These are phyloP conservation scores for Zizania palustris DNA, from an alignment of 202 grass and related monocot species.

Conservation along the genomic window DNA sequence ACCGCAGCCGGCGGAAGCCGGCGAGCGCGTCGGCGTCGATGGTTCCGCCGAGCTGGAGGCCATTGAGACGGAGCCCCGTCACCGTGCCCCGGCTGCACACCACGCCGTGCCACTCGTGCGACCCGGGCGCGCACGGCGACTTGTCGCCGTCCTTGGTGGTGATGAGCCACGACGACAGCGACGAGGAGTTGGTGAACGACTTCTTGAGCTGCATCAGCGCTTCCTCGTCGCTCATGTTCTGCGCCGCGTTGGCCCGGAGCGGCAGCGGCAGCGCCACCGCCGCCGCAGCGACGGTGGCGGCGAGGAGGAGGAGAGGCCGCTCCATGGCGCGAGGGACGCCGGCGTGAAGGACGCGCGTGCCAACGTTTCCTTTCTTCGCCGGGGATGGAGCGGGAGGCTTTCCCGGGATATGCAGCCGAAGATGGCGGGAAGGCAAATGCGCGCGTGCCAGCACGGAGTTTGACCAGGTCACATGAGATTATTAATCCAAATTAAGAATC, in stretches of 20 bases:
- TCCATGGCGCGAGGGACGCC: conserved; percentile 61
- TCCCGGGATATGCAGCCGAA: conserved; percentile 60
- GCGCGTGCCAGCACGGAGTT: conserved; percentile 13
- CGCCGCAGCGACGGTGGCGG: background rate
- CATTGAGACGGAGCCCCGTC: conserved; percentile 59
- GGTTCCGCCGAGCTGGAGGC: conserved; percentile 58
- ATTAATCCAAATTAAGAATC: background rate
- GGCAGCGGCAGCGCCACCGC: background rate
- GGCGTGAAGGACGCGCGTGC: conserved; percentile 46
- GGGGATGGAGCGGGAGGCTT: conserved; percentile 12
- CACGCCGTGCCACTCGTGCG: conserved; percentile 75
- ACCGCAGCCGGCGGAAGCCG: conserved; percentile 53
- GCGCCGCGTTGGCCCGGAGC: background rate
- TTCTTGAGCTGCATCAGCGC: conserved; percentile 77
- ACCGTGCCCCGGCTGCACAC: conserved; percentile 57
- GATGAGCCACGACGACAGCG: conserved; percentile 71
- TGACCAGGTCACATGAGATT: conserved; percentile 14
- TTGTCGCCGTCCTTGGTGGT: conserved; percentile 38
- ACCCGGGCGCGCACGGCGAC: conserved; percentile 47
- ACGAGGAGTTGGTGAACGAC: conserved; percentile 74
- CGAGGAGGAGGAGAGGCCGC: conserved; percentile 33
- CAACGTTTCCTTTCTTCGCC: conserved; percentile 55
- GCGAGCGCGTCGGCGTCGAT: conserved; percentile 63
- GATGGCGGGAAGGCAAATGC: conserved; percentile 39
- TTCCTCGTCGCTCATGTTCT: conserved; percentile 37